Evolutionary conservation across 1,284 basidiomycete species (phyloP), one percentile per base, ranked within the genome.

Genomic region (Cryptococcus sp.): DNA sequence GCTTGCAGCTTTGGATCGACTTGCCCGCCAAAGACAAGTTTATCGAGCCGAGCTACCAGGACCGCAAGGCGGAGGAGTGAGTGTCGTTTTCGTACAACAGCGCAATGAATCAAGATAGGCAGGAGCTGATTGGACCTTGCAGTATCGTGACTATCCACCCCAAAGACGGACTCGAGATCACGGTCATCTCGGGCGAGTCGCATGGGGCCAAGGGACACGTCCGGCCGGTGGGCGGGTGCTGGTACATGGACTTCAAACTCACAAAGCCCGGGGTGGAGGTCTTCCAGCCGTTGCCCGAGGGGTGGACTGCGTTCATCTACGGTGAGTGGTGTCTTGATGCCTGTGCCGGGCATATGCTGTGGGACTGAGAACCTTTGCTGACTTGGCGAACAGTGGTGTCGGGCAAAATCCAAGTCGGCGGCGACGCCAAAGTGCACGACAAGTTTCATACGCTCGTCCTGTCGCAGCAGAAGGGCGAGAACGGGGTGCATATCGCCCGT

Each of bases 1-100:
- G 91, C 7, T 80, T 98, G 40, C 94, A 98, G 70, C 83, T 98
- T 24, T 97, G 94, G 95, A 80, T 97, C 46, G 94, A 97, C 77
- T 80, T 98, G 16, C 95, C 94, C 0, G 87, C 87, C 66, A 72
- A 88, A 78, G 83, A 84, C 75, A 98, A 97, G 78, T 88, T 93
- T 83, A 83, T 86, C 55, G 76, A 79, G 21, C 79, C 81, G 4
- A 68, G 66, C 13, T 83, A 82, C 70, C 81, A 82, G 62, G 81
- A 82, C 66, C 75, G 76, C 55, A 71, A 72, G 23, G 74, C 75
- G 1, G 60, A 62, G 8, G 70, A 72, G 82, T 85, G 77, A 65
- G 84, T 79, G 4, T 39, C 8, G 46, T 28, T 5, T 11, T 39
- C 43, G 20, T 46, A 4, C 12, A 24, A 43, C n/a, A n/a, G n/a